Percentiles rank a stretch among this genome's conserved stretches.
Conservation (phyloP, 2,329 filamentous ascomycete species). For the Calonectria montana region DNA sequence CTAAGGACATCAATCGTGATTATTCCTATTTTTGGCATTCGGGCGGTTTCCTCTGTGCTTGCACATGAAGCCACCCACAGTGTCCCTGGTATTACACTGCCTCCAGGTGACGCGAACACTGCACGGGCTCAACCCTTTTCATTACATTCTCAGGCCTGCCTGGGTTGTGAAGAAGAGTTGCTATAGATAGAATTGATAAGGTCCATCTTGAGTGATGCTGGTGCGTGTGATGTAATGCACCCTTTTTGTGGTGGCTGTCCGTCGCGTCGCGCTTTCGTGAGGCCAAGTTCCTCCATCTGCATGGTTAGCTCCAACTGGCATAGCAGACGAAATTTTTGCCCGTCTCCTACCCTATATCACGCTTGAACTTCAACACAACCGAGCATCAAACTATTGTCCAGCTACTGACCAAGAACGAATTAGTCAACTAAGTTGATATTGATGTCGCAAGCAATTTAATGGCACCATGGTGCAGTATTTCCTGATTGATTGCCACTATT, state of each 20-base stretch:
- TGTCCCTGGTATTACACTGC: conserved; percentile 7
- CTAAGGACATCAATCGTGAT: conserved; percentile 1
- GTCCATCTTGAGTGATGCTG: no score
- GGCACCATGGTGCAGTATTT: no score
- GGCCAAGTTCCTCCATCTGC: no score
- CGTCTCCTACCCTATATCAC: neutral
- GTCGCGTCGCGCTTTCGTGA: no score
- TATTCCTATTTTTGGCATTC: neutral
- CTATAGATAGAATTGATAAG: neutral
- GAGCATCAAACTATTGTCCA: no score
- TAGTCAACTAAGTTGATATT: no score
- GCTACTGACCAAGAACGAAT: no score
- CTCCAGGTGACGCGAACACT: conserved; percentile 4
- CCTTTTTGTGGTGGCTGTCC: no score
- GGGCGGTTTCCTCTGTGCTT: conserved; percentile 1
- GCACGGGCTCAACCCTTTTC: neutral
- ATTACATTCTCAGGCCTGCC: neutral
- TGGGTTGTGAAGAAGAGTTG: neutral
- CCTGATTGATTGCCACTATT: neutral
- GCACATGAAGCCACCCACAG: neutral
- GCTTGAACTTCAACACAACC: neutral
- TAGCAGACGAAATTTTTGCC: neutral
- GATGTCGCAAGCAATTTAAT: no score
- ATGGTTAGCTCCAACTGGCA: no score
- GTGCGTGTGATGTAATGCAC: no score